Conservation (phyloP, 768 basidiomycete genomes). For the Hygrophorus russula region DNA sequence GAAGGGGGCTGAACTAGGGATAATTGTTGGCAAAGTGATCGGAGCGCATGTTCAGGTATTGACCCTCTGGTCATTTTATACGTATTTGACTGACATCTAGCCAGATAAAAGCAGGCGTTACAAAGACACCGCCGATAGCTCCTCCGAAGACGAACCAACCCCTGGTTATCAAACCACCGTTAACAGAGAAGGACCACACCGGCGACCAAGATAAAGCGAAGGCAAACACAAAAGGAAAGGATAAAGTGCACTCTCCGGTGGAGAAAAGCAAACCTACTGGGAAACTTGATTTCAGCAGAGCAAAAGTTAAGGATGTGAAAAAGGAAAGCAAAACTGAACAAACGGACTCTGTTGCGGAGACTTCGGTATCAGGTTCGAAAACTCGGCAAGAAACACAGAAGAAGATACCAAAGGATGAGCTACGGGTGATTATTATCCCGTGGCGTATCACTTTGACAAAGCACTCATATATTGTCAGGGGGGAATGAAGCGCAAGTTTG, state of each 20-base stretch:
- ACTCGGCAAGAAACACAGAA: slow-evolving; percentile 10
- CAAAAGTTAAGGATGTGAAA: slow-evolving; percentile 32
- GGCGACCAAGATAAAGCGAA: slow-evolving; percentile 14
- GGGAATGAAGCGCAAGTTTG: slow-evolving; percentile 15
- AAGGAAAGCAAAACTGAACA: slow-evolving; percentile 13
- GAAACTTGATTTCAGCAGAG: slow-evolving; percentile 54
- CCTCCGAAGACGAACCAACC: slow-evolving; percentile 26
- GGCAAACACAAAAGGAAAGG: slow-evolving; percentile 8
- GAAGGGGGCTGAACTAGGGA: slow-evolving; percentile 28
- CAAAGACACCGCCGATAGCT: slow-evolving; percentile 24
- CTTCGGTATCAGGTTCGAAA: slow-evolving; percentile 9
- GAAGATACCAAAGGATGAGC: slow-evolving; percentile 6
- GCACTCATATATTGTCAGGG: slow-evolving; percentile 14
- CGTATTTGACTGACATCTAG: background rate
- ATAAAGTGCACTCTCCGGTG: slow-evolving; percentile 13
- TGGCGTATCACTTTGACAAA: slow-evolving; percentile 2
- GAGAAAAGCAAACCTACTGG: slow-evolving; percentile 27
- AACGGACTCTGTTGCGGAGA: slow-evolving; percentile 9
- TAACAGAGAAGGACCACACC: slow-evolving; percentile 3
- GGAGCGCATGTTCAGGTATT: slow-evolving; percentile 35
- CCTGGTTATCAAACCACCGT: slow-evolving; percentile 8
- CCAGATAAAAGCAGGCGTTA: slow-evolving; percentile 6
- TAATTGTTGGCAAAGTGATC: slow-evolving; percentile 36
- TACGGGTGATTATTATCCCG: background rate
- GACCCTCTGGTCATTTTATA: background rate